Percentiles rank a stretch among this genome's conserved stretches.
Evolutionary conservation across 495 filamentous ascomycete genomes (phyloP).

Genomic region (Zalerion maritima): DNA sequence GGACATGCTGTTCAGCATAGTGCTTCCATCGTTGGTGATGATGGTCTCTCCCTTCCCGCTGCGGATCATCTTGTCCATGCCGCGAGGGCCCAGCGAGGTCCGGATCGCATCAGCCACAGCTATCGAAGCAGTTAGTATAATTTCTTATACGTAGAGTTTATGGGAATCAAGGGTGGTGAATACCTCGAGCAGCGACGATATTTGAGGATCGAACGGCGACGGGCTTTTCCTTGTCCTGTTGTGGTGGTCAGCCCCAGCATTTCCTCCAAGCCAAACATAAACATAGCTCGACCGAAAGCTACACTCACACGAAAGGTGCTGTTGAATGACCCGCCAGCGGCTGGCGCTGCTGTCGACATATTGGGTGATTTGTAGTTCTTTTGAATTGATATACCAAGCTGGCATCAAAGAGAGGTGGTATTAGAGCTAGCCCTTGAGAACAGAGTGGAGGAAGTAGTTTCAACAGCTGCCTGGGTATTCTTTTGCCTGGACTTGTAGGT

Average conservation of each 20-base stretch:
- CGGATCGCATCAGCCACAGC: slow-evolving; percentile 95
- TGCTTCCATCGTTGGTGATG: slow-evolving; percentile 98
- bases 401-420: too few relatives aligned
- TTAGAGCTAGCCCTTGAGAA: too few relatives aligned
- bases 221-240: slow-evolving; percentile 95
- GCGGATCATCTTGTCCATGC: slow-evolving; percentile 99
- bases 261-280: too few relatives aligned
- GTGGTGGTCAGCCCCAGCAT: slow-evolving; percentile 26
- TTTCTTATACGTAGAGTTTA: slow-evolving; percentile 4
- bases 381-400: too few relatives aligned
- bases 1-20: slow-evolving; percentile 95
- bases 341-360: slow-evolving; percentile 50
- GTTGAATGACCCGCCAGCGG: slow-evolving; percentile 42
- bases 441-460: too few relatives aligned
- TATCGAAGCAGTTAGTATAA: slow-evolving; percentile 19
- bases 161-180: slow-evolving; percentile 6
- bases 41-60: slow-evolving; percentile 92
- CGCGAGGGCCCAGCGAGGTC: slow-evolving; percentile 46
- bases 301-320: slow-evolving; percentile 64
- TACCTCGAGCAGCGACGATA: slow-evolving; percentile 93
- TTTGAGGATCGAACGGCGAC: slow-evolving; percentile 88
- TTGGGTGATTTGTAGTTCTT: slow-evolving; percentile 18
- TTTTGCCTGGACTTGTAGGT: too few relatives aligned
- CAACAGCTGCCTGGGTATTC: too few relatives aligned
- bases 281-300: too few relatives aligned